These are phyloP conservation scores for Kluyveromyces starmeri DNA, from an alignment of 805 yeast species.

Conservation along the genomic window DNA sequence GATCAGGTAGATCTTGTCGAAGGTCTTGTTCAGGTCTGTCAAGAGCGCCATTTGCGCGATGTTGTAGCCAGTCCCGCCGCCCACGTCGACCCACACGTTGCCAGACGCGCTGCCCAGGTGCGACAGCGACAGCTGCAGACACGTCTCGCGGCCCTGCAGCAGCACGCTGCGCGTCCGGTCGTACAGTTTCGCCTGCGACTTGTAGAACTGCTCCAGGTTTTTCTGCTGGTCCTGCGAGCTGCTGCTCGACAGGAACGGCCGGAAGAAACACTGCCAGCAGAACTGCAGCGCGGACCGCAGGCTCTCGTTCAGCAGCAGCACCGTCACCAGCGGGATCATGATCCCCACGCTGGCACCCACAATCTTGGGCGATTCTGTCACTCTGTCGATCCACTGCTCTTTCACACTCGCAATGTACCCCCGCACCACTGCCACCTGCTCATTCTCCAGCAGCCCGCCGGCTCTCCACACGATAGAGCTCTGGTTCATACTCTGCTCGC, in stretches of 20 bases:
- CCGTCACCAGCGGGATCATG: not conserved
- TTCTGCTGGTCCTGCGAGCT: constrained; percentile 22
- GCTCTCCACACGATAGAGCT: too few relatives aligned
- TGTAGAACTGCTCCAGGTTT: constrained; percentile 54
- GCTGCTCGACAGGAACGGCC: constrained; percentile 21
- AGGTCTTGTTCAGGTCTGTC: constrained; percentile 30
- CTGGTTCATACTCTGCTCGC: too few relatives aligned
- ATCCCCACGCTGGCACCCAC: constrained; percentile 1
- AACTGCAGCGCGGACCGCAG: constrained; percentile 13
- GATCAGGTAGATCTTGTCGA: constrained; percentile 60
- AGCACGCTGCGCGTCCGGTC: constrained; percentile 61
- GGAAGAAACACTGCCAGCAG: constrained; percentile 29
- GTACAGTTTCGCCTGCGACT: constrained; percentile 68
- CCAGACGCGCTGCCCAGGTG: constrained; percentile 40
- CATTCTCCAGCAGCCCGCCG: too few relatives aligned
- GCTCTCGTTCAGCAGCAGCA: not conserved
- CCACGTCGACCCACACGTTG: constrained; percentile 69
- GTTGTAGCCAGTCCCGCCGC: constrained; percentile 83
- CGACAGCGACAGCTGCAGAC: constrained; percentile 48
- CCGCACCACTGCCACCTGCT: too few relatives aligned
- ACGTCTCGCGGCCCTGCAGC: constrained; percentile 62
- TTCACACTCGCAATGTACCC: not conserved
- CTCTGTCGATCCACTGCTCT: not conserved
- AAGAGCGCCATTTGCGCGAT: constrained; percentile 64
- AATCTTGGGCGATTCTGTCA: not conserved